phyloP scores from a whole-genome alignment of 1,139 yeast genomes.

The Yamadazyma spencermartinsiae region DNA sequence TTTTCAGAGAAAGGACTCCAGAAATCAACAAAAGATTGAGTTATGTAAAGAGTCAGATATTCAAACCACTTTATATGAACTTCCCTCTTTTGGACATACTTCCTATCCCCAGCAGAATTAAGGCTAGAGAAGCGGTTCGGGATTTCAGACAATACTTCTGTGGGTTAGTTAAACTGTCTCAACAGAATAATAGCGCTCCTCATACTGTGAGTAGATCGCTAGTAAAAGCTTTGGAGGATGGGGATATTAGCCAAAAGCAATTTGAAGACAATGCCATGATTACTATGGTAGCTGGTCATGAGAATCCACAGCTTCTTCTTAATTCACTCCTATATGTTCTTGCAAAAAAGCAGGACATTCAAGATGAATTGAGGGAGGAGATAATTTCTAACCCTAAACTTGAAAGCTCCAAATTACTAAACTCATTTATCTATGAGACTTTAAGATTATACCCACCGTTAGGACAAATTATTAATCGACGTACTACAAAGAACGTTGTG shows the following conservation, averaged over 20 bases:
- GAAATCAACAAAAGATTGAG: conserved; percentile 41
- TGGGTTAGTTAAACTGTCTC: conserved; percentile 19
- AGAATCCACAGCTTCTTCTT: conserved; percentile 57
- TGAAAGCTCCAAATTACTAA: conserved; percentile 19
- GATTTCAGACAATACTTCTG: conserved; percentile 39
- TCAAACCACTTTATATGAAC: conserved; percentile 54
- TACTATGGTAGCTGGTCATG: conserved; percentile 62
- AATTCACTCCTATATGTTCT: conserved; percentile 50
- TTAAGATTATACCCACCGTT: conserved; percentile 58
- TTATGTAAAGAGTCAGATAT: conserved; percentile 53
- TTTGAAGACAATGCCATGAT: conserved; percentile 59
- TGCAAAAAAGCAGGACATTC: conserved; percentile 41
- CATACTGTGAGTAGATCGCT: conserved; percentile 30
- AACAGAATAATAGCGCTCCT: conserved; percentile 1
- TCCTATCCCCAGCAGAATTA: conserved; percentile 50
- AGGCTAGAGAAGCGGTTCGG: conserved; percentile 45
- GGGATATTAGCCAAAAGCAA: conserved; percentile 43
- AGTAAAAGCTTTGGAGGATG: conserved; percentile 36
- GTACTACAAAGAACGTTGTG: conserved; percentile 35
- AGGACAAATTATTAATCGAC: conserved; percentile 56
- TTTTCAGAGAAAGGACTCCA: conserved; percentile 24
- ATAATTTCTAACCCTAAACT: background rate
- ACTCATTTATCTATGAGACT: conserved; percentile 49
- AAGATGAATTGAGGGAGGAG: conserved; percentile 35
- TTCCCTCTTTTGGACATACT: conserved; percentile 55